phyloP scores from a whole-genome alignment of 2,329 filamentous ascomycete genomes.

The Monilinia fructicola region DNA sequence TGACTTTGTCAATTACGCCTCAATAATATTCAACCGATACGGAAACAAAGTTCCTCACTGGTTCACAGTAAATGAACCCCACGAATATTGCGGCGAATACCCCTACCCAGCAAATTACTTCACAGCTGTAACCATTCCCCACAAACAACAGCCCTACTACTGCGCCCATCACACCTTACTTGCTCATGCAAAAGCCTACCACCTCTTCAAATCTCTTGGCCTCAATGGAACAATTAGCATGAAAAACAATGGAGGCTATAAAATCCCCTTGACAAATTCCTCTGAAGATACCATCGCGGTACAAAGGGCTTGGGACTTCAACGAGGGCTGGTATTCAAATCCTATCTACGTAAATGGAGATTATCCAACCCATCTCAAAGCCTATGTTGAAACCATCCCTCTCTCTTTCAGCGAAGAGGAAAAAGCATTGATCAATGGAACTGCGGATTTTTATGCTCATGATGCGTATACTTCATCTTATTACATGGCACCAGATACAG shows the following conservation, averaged over 20 bases:
- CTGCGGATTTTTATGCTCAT: slow-evolving; percentile 56
- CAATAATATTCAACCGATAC: slow-evolving; percentile 51
- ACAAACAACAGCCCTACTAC: slow-evolving; percentile 43
- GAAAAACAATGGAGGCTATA: slow-evolving; percentile 47
- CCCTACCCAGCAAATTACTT: slow-evolving; percentile 41
- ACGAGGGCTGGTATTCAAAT: slow-evolving; percentile 52
- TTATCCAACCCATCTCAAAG: slow-evolving; percentile 47
- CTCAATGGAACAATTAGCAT: slow-evolving; percentile 51
- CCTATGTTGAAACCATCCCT: slow-evolving; percentile 43
- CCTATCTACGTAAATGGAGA: slow-evolving; percentile 53
- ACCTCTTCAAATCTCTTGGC: slow-evolving; percentile 53
- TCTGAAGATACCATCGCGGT: slow-evolving; percentile 35
- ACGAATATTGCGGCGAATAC: slow-evolving; percentile 38
- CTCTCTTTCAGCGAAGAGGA: slow-evolving; percentile 49
- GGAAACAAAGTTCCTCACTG: slow-evolving; percentile 52
- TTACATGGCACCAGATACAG: slow-evolving; percentile 45
- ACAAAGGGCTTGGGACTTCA: slow-evolving; percentile 40
- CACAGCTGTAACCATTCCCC: slow-evolving; percentile 41
- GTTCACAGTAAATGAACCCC: slow-evolving; percentile 55
- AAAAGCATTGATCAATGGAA: slow-evolving; percentile 50
- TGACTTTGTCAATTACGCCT: slow-evolving; percentile 53
- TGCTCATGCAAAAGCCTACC: slow-evolving; percentile 49
- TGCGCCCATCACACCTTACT: slow-evolving; percentile 48
- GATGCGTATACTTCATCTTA: slow-evolving; percentile 59
- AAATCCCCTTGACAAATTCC: slow-evolving; percentile 47